Evolutionary conservation across 2,329 filamentous ascomycete species (phyloP).

Genomic region (Xylaria sp.): DNA sequence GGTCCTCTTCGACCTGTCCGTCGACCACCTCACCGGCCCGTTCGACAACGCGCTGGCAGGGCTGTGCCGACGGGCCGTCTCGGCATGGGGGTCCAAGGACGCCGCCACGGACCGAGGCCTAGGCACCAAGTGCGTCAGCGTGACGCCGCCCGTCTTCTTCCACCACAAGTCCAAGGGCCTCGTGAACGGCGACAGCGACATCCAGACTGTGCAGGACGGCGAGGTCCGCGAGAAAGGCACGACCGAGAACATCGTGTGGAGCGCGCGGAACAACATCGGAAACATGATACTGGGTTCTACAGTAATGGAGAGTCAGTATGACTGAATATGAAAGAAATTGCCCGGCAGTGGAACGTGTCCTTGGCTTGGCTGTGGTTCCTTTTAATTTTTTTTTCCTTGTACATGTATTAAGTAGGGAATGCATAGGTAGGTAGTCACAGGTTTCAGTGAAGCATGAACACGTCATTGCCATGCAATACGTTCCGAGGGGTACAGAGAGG

Average conservation of each 20-base stretch:
- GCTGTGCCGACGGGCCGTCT: conserved; percentile 36
- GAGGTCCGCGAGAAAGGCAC: conserved; percentile 33
- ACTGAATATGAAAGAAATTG: conserved; percentile 1
- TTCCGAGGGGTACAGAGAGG: no score
- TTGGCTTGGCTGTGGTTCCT: no score
- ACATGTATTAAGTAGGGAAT: no score
- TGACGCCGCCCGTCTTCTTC: conserved; percentile 39
- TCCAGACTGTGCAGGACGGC: conserved; percentile 28
- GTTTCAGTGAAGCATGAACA: no score
- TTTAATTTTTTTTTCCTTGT: no score
- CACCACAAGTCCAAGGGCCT: conserved; percentile 36
- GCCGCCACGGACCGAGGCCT: conserved; percentile 27
- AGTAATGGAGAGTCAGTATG: conserved; percentile 35
- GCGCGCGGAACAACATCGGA: conserved; percentile 38
- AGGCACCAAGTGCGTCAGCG: conserved; percentile 38
- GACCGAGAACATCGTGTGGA: conserved; percentile 42
- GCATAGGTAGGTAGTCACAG: no score
- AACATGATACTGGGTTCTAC: conserved; percentile 37
- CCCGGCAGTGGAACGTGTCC: no score
- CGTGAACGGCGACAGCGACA: conserved; percentile 36
- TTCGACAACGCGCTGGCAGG: conserved; percentile 40
- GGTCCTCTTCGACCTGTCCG: conserved; percentile 34
- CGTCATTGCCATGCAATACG: no score
- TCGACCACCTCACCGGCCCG: conserved; percentile 34
- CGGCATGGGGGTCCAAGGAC: conserved; percentile 20